Evolutionary conservation across 1,284 basidiomycete species (phyloP).

Genomic region (Paramarasmius palmivorus): DNA sequence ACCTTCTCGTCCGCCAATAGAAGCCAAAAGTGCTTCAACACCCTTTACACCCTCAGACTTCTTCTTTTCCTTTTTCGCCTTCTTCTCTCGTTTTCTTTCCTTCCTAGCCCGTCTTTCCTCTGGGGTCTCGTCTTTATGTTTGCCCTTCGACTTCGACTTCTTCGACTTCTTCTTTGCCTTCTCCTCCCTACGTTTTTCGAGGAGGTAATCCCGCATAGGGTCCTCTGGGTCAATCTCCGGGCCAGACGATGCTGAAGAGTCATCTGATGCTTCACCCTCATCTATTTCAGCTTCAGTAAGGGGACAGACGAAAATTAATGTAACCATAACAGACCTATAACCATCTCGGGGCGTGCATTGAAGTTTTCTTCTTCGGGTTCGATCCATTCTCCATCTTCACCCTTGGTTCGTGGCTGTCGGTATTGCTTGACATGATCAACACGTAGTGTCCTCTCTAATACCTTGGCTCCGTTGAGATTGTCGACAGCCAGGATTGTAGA

Average conservation of each 20-base stretch:
- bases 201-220: slow-evolving; percentile 93
- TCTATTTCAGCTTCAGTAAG: slow-evolving; percentile 9
- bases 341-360: slow-evolving; percentile 78
- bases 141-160: slow-evolving; percentile 66
- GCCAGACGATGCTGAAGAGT: slow-evolving; percentile 65
- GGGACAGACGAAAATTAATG: background rate
- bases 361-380: slow-evolving; percentile 84
- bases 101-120: slow-evolving; percentile 26
- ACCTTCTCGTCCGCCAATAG: slow-evolving; percentile 35
- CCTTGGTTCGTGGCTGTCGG: slow-evolving; percentile 81
- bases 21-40: slow-evolving; percentile 54
- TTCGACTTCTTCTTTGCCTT: slow-evolving; percentile 64
- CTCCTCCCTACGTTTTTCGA: slow-evolving; percentile 68
- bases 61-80: slow-evolving; percentile 39
- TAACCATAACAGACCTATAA: slow-evolving; percentile 52
- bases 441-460: slow-evolving; percentile 83
- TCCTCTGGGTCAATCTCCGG: slow-evolving; percentile 91
- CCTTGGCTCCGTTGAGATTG: slow-evolving; percentile 94
- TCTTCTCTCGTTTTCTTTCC: slow-evolving; percentile 45
- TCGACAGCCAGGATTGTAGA: slow-evolving; percentile 97
- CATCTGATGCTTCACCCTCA: slow-evolving; percentile 44
- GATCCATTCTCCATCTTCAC: slow-evolving; percentile 86
- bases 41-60: slow-evolving; percentile 44
- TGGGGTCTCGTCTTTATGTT: slow-evolving; percentile 52
- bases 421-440: slow-evolving; percentile 97